Conservation (phyloP, 2,329 filamentous ascomycete genomes). For the Pseudovirgaria hyperparasitica region DNA sequence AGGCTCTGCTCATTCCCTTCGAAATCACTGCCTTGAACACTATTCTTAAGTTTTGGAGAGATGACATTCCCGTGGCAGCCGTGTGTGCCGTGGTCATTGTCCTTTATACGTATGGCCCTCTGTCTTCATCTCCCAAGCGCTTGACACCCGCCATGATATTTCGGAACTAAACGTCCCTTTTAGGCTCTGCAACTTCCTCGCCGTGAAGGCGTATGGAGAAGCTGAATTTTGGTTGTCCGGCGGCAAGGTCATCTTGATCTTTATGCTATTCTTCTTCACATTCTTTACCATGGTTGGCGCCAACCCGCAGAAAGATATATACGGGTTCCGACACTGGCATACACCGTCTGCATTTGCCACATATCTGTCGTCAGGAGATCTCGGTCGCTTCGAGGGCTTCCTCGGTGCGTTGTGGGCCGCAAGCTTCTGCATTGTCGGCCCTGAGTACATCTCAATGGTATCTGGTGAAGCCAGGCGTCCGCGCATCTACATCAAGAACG, state of each 20-base stretch:
- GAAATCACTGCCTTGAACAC: slow-evolving; percentile 36
- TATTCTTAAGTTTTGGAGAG: slow-evolving; percentile 29
- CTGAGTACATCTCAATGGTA: slow-evolving; percentile 37
- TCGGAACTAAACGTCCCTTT: slow-evolving; percentile 7
- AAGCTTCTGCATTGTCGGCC: slow-evolving; percentile 34
- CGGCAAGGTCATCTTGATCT: slow-evolving; percentile 33
- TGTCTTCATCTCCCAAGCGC: slow-evolving; percentile 2
- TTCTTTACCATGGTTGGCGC: slow-evolving; percentile 33
- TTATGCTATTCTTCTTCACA: slow-evolving; percentile 33
- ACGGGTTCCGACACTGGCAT: slow-evolving; percentile 34
- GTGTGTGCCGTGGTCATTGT: slow-evolving; percentile 29
- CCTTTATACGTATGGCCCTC: slow-evolving; percentile 25
- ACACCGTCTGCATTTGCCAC: slow-evolving; percentile 21
- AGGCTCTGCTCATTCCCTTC: slow-evolving; percentile 38
- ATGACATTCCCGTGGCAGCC: slow-evolving; percentile 30
- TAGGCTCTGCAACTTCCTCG: slow-evolving; percentile 34
- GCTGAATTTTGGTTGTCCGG: slow-evolving; percentile 32
- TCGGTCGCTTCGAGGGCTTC: slow-evolving; percentile 22
- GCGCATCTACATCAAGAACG: slow-evolving; percentile 32
- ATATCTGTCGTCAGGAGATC: slow-evolving; percentile 12
- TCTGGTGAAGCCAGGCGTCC: slow-evolving; percentile 34
- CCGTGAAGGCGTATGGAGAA: slow-evolving; percentile 33
- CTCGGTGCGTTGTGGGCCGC: slow-evolving; percentile 28
- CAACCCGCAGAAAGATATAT: slow-evolving; percentile 28
- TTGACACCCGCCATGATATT: slow-evolving; percentile 2